A percentile compares a stretch with the other conserved stretches of the same genome.
These are phyloP conservation scores for Coemansia sp. DNA, from an alignment of 192 early-diverging fungal genomes.

Conservation along the genomic window DNA sequence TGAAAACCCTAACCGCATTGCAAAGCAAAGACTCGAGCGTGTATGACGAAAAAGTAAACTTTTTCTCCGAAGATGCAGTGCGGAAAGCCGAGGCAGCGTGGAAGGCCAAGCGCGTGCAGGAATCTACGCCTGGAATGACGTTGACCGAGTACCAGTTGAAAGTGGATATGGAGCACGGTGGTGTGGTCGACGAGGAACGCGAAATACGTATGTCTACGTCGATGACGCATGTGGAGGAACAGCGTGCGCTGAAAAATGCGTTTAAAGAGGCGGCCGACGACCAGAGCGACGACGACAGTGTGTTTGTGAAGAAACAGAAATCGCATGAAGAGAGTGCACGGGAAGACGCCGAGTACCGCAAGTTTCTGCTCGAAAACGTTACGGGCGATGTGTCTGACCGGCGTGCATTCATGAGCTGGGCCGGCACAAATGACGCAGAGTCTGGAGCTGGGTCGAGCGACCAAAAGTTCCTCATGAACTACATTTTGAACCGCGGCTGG, in stretches of 20 bases:
- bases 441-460: slow-evolving; percentile 33
- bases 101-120: slow-evolving; percentile 28
- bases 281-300: slow-evolving; percentile 65
- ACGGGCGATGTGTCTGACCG: slow-evolving; percentile 18
- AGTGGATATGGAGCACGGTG: slow-evolving; percentile 53
- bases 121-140: slow-evolving; percentile 49
- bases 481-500: slow-evolving; percentile 93
- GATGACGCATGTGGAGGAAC: slow-evolving; percentile 80
- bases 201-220: slow-evolving; percentile 15
- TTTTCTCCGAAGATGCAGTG: slow-evolving; percentile 66
- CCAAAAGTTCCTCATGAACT: slow-evolving; percentile 83
- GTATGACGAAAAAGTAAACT: slow-evolving; percentile 72
- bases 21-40: slow-evolving; percentile 74
- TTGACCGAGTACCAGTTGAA: slow-evolving; percentile 85
- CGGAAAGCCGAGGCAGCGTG: slow-evolving; percentile 37
- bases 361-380: slow-evolving; percentile 84
- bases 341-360: slow-evolving; percentile 88
- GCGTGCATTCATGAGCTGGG: slow-evolving; percentile 33
- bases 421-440: slow-evolving; percentile 7
- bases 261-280: slow-evolving; percentile 64
- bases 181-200: slow-evolving; percentile 46
- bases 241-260: slow-evolving; percentile 71
- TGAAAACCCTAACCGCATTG: slow-evolving; percentile 86
- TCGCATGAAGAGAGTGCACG: slow-evolving; percentile 70
- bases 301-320: slow-evolving; percentile 74